phyloP scores from a whole-genome alignment of 352 stramenopile species.

The Phytopythium chamaehyphon region DNA sequence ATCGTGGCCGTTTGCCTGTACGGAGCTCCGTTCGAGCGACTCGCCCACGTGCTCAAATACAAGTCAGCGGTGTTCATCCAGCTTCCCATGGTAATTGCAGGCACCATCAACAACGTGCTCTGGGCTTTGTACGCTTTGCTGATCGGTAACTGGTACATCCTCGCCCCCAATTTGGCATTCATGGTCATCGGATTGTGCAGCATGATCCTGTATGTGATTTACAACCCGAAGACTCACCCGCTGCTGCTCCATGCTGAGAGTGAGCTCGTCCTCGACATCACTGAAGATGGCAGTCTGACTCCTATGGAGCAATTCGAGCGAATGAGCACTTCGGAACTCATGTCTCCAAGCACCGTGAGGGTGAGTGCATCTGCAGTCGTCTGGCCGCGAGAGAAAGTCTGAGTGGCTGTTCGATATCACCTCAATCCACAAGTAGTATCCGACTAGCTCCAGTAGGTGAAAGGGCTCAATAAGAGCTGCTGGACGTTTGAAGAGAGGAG shows the following conservation, averaged over 20 bases:
- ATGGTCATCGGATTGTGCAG: constrained; percentile 20
- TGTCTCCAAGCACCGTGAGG: too few species aligned
- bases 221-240: constrained; percentile 28
- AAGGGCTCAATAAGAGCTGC: too few species aligned
- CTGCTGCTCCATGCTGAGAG: constrained; percentile 10
- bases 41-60: constrained; percentile 32
- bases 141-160: constrained; percentile 32
- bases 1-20: constrained; percentile 37
- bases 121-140: constrained; percentile 30
- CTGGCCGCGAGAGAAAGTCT: too few species aligned
- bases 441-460: too few species aligned
- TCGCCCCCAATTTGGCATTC: constrained; percentile 24
- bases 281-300: too few species aligned
- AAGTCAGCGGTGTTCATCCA: constrained; percentile 46
- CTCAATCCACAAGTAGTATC: too few species aligned
- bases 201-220: constrained; percentile 23
- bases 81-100: constrained; percentile 42
- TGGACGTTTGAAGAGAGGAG: too few species aligned
- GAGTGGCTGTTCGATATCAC: too few species aligned
- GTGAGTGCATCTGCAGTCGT: too few species aligned
- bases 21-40: constrained; percentile 30
- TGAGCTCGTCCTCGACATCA: too few species aligned
- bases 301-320: too few species aligned
- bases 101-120: constrained; percentile 35
- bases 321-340: too few species aligned